Evolutionary conservation across 306 rosid genomes (phyloP).

Genomic region (Dalbergia cultrata): DNA sequence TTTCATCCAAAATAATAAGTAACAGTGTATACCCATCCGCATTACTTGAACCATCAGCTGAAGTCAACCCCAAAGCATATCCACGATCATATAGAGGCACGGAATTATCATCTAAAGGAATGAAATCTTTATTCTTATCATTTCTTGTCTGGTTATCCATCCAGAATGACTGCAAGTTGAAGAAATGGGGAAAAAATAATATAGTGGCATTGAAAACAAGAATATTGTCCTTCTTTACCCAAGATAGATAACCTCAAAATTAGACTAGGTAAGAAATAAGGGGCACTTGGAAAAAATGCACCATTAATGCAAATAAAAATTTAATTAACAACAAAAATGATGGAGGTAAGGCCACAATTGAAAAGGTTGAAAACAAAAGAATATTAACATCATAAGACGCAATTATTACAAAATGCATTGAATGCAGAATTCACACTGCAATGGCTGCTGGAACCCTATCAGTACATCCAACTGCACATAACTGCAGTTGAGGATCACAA

Average conservation of each 20-base stretch:
- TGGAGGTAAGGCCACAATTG: conserved; percentile 9
- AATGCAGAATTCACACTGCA: conserved; percentile 26
- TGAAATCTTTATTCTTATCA: conserved; percentile 54
- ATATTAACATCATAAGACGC: background rate
- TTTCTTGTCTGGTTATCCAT: conserved; percentile 75
- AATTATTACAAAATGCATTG: conserved; percentile 13
- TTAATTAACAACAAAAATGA: background rate
- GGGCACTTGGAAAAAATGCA: conserved; percentile 35
- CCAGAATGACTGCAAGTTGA: conserved; percentile 91
- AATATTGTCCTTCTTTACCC: background rate
- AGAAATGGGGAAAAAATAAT: conserved; percentile 29
- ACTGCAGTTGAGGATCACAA: conserved; percentile 18
- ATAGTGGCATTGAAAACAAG: conserved; percentile 34
- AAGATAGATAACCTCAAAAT: conserved; percentile 18
- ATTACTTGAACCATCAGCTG: conserved; percentile 70
- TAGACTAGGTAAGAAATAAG: conserved; percentile 26
- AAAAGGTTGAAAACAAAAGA: conserved; percentile 30
- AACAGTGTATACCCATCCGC: conserved; percentile 69
- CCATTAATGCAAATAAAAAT: conserved; percentile 18
- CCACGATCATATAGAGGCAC: conserved; percentile 98
- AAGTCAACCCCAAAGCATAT: conserved; percentile 85
- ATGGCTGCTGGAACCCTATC: conserved; percentile 9
- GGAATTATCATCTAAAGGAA: conserved; percentile 70
- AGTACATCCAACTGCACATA: conserved; percentile 24
- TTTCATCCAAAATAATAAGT: conserved; percentile 39